Evolutionary conservation across 176 grass and related monocot genomes (phyloP).

Genomic region (Poa annua): DNA sequence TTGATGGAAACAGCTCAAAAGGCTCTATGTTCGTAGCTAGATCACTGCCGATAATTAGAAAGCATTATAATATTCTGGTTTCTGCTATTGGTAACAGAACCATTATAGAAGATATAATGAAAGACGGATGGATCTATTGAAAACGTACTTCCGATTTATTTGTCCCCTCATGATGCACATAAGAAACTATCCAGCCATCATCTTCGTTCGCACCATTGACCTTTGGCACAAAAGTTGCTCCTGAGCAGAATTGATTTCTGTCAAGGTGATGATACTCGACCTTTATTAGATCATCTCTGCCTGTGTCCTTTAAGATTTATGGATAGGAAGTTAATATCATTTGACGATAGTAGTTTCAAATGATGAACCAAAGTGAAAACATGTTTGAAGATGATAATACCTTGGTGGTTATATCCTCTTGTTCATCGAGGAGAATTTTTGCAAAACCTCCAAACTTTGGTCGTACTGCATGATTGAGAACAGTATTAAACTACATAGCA

Average conservation of each 20-base stretch:
- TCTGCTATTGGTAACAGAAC: not conserved
- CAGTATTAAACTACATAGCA: not conserved
- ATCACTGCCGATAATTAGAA: not conserved
- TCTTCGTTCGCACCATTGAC: slow-evolving; percentile 2
- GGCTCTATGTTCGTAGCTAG: not conserved
- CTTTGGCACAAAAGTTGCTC: slow-evolving; percentile 45
- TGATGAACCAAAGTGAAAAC: not conserved
- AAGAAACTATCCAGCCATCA: slow-evolving; percentile 48
- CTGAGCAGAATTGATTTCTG: slow-evolving; percentile 44
- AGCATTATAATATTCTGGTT: not conserved
- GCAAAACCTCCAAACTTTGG: slow-evolving; percentile 36
- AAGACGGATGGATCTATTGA: not conserved
- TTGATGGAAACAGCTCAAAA: not conserved
- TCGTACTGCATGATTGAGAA: slow-evolving; percentile 8
- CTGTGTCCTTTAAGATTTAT: not conserved
- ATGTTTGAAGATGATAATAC: not conserved
- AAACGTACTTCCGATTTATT: slow-evolving; percentile 27
- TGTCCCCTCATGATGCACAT: slow-evolving; percentile 36
- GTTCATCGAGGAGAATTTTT: slow-evolving; percentile 38
- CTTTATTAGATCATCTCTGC: not conserved
- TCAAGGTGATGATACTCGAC: slow-evolving; percentile 33
- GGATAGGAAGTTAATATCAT: not conserved
- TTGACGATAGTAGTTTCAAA: not conserved
- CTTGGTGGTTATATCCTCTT: not conserved
- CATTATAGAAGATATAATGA: not conserved